Conservation (phyloP, 805 yeast genomes). For the Yarrowia sp. region DNA sequence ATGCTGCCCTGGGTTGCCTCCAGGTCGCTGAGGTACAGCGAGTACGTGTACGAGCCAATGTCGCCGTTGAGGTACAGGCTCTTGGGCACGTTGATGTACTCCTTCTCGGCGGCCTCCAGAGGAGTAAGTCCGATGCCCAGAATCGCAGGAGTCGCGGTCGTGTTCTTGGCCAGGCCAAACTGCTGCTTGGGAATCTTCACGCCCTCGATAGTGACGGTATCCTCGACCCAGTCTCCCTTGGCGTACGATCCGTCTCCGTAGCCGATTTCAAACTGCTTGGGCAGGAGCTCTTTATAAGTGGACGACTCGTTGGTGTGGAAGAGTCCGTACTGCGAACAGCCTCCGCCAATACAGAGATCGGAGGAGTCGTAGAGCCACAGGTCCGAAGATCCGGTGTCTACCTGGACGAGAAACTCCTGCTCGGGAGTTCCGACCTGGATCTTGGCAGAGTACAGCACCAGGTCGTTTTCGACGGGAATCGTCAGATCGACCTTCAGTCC, state of each 20-base stretch:
- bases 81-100: conserved; percentile 38
- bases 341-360: neutral
- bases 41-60: conserved; percentile 44
- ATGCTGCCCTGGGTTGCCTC: conserved; percentile 33
- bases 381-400: conserved; percentile 74
- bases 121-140: conserved; percentile 31
- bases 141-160: conserved; percentile 27
- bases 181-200: conserved; percentile 42
- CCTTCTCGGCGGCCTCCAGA: conserved; percentile 29
- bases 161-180: conserved; percentile 28
- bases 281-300: conserved; percentile 35
- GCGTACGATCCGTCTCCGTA: conserved; percentile 43
- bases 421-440: conserved; percentile 53
- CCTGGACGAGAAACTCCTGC: conserved; percentile 51
- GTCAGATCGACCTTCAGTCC: neutral
- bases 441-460: conserved; percentile 6
- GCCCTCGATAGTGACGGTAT: conserved; percentile 51
- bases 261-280: conserved; percentile 35
- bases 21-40: conserved; percentile 42
- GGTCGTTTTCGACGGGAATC: neutral
- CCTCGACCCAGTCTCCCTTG: conserved; percentile 59
- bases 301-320: conserved; percentile 28
- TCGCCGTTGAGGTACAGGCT: conserved; percentile 41
- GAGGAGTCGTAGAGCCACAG: conserved; percentile 48
- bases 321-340: neutral